These are phyloP conservation scores for Diaporthe sp. DNA, from an alignment of 2,329 filamentous ascomycete genomes.

Conservation along the genomic window DNA sequence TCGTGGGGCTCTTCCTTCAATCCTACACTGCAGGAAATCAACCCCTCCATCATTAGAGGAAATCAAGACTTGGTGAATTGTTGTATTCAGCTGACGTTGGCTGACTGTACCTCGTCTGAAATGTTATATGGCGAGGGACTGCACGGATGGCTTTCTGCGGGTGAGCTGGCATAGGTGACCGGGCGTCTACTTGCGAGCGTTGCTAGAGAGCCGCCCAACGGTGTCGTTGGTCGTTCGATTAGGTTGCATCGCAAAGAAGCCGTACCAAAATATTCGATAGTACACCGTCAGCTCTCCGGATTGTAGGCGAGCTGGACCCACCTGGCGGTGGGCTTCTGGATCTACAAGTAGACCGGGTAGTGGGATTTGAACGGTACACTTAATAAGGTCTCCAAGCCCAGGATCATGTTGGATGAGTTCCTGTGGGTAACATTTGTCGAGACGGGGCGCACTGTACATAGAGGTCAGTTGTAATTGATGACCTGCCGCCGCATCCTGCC, in stretches of 20 bases:
- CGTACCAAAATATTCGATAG: slow-evolving; percentile 16
- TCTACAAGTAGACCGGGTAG: background rate
- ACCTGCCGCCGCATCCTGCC: slow-evolving; percentile 8
- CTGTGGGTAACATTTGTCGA: too few relatives aligned
- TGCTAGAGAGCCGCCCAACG: background rate
- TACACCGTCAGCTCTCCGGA: slow-evolving; percentile 19
- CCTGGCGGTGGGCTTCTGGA: background rate
- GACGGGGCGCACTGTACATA: background rate
- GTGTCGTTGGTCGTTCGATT: background rate
- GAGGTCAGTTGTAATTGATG: background rate
- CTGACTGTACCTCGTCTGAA: background rate
- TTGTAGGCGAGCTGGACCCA: slow-evolving; percentile 23
- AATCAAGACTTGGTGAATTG: background rate
- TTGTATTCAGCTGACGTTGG: background rate
- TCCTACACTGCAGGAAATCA: slow-evolving; percentile 29
- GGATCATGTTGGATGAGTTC: background rate
- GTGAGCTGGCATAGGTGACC: background rate
- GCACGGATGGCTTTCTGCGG: background rate
- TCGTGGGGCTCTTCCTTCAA: slow-evolving; percentile 27
- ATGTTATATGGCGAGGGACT: background rate
- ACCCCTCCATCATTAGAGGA: background rate
- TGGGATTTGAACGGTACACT: slow-evolving; percentile 27
- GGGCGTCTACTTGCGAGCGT: slow-evolving; percentile 4
- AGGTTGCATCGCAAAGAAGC: slow-evolving; percentile 8
- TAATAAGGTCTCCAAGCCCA: slow-evolving; percentile 8